Evolutionary conservation across 2,329 filamentous ascomycete genomes (phyloP).

Genomic region (Fonsecaea pedrosoi): DNA sequence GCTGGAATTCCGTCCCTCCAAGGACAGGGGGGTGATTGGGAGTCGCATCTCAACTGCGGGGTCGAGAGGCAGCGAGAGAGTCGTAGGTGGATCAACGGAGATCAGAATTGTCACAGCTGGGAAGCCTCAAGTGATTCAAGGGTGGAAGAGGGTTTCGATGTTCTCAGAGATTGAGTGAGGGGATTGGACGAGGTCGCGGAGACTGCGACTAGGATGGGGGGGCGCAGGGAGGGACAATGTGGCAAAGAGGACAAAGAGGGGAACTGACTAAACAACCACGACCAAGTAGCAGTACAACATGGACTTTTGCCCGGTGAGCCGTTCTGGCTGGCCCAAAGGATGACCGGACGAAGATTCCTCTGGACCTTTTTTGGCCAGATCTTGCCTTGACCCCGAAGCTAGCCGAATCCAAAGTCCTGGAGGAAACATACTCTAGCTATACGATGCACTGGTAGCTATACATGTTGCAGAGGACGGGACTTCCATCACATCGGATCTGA

Average conservation of each 20-base stretch:
- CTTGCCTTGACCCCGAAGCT: conserved; percentile 7
- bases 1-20: conserved; percentile 23
- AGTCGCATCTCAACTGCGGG: conserved; percentile 17
- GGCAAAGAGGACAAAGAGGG: conserved; percentile 24
- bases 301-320: neutral
- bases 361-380: conserved; percentile 8
- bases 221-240: conserved; percentile 2
- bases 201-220: neutral
- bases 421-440: neutral
- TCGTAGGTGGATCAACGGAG: conserved; percentile 28
- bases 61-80: neutral
- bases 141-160: conserved; percentile 2
- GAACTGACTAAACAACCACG: neutral
- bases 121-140: neutral
- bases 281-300: neutral
- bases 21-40: conserved; percentile 15
- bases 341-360: conserved; percentile 5
- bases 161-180: neutral
- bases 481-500: neutral
- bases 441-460: too few relatives aligned
- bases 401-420: neutral
- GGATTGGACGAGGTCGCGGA: neutral
- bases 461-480: too few relatives aligned
- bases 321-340: conserved; percentile 13
- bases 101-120: conserved; percentile 1